These are phyloP conservation scores for Tetracladium marchalianum DNA, from an alignment of 495 filamentous ascomycete genomes.

Conservation along the genomic window DNA sequence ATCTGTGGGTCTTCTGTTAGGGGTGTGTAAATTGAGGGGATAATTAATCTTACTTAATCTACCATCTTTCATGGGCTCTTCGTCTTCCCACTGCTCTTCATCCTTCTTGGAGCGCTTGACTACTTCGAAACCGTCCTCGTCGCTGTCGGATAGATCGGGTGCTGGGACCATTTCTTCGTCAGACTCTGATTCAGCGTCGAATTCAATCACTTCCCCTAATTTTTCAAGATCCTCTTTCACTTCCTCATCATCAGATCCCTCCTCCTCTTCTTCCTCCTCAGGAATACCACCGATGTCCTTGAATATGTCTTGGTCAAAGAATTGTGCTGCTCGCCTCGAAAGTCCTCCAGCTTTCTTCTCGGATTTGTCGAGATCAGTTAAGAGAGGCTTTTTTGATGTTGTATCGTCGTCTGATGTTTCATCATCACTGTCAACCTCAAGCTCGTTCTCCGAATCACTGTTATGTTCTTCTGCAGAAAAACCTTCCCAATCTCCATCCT, in stretches of 20 bases:
- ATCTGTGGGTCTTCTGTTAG: constrained; percentile 36
- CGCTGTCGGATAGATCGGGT: constrained; percentile 32
- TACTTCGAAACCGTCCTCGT: constrained; percentile 43
- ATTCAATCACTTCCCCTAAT: constrained; percentile 6
- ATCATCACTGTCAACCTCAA: constrained; percentile 49
- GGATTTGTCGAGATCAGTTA: constrained; percentile 41
- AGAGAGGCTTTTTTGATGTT: constrained; percentile 27
- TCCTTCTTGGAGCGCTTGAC: constrained; percentile 36
- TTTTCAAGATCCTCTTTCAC: constrained; percentile 27
- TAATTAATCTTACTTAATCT: constrained; percentile 46
- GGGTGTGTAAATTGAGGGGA: constrained; percentile 1
- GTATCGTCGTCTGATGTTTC: constrained; percentile 41
- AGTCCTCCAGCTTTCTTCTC: constrained; percentile 42
- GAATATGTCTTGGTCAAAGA: constrained; percentile 96
- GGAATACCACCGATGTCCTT: constrained; percentile 58
- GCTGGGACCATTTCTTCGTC: constrained; percentile 23
- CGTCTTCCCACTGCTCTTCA: constrained; percentile 59
- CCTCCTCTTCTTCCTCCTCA: constrained; percentile 28
- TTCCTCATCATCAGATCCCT: constrained; percentile 41
- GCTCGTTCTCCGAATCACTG: constrained; percentile 41
- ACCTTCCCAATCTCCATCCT: constrained; percentile 85
- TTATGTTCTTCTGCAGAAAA: constrained; percentile 61
- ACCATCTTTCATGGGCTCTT: constrained; percentile 58
- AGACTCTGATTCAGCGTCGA: constrained; percentile 25
- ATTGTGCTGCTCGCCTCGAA: constrained; percentile 72